phyloP scores from a whole-genome alignment of 2,329 filamentous ascomycete species.

The Penicillium digitatum region DNA sequence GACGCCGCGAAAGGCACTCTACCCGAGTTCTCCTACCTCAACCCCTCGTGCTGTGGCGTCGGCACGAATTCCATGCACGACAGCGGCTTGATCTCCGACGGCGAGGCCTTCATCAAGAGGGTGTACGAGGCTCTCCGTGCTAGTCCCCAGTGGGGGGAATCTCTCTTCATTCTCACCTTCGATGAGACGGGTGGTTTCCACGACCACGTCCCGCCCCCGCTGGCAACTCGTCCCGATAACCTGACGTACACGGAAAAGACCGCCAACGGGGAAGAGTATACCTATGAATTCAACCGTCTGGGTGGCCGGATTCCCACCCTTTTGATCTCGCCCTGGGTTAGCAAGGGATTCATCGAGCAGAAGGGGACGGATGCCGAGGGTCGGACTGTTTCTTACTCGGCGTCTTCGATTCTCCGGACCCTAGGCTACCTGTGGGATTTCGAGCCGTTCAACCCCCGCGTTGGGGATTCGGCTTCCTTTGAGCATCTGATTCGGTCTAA shows the following conservation, averaged over 20 bases:
- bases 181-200: conserved; percentile 40
- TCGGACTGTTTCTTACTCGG: conserved; percentile 25
- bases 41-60: conserved; percentile 40
- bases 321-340: conserved; percentile 30
- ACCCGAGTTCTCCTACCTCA: conserved; percentile 35
- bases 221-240: conserved; percentile 32
- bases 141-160: conserved; percentile 34
- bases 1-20: conserved; percentile 33
- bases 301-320: conserved; percentile 31
- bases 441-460: conserved; percentile 30
- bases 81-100: conserved; percentile 34
- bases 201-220: conserved; percentile 37
- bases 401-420: conserved; percentile 28
- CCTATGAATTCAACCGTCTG: conserved; percentile 27
- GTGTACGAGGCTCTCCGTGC: conserved; percentile 36
- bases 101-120: conserved; percentile 35
- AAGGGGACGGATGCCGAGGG: conserved; percentile 24
- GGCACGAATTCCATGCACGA: conserved; percentile 38
- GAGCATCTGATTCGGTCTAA: conserved; percentile 25
- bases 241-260: conserved; percentile 33
- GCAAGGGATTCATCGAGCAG: conserved; percentile 30
- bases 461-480: conserved; percentile 25
- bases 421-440: conserved; percentile 36
- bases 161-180: conserved; percentile 37
- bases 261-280: conserved; percentile 25